Evolutionary conservation across 192 early-diverging fungal species (phyloP).

Genomic region (Coemansia pectinata): DNA sequence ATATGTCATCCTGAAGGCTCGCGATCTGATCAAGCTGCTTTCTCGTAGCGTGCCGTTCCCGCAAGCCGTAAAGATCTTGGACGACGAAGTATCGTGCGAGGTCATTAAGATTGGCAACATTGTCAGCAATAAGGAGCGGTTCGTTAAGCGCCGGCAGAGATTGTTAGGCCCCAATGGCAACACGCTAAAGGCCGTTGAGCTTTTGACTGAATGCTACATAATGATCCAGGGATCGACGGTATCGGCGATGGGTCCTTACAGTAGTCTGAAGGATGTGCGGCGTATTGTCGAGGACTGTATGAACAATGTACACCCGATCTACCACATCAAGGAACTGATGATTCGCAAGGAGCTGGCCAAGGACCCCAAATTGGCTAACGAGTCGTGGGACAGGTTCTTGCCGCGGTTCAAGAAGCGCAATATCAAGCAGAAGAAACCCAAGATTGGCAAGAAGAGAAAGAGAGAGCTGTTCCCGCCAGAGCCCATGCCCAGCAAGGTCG

Average conservation of each 20-base stretch:
- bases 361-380: slow-evolving; percentile 88
- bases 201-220: slow-evolving; percentile 93
- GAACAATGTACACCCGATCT: slow-evolving; percentile 98
- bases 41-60: slow-evolving; percentile 91
- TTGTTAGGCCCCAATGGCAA: slow-evolving; percentile 95
- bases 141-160: slow-evolving; percentile 94
- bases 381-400: slow-evolving; percentile 97
- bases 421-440: slow-evolving; percentile 65
- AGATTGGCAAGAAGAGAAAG: slow-evolving; percentile 73
- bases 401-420: slow-evolving; percentile 96
- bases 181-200: slow-evolving; percentile 94
- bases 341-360: slow-evolving; percentile 97
- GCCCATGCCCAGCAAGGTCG: slow-evolving; percentile 82
- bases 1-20: slow-evolving; percentile 89
- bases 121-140: slow-evolving; percentile 94
- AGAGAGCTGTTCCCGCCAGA: slow-evolving; percentile 86
- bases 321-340: slow-evolving; percentile 98
- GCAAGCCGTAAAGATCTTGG: slow-evolving; percentile 88
- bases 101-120: slow-evolving; percentile 98
- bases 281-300: slow-evolving; percentile 95
- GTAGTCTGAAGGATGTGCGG: slow-evolving; percentile 84
- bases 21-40: slow-evolving; percentile 94
- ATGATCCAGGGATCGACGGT: slow-evolving; percentile 99
- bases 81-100: slow-evolving; percentile 91
- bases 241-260: slow-evolving; percentile 87